Evolutionary conservation across 305 asterid species (phyloP).

Genomic region (Fraxinus sp.): DNA sequence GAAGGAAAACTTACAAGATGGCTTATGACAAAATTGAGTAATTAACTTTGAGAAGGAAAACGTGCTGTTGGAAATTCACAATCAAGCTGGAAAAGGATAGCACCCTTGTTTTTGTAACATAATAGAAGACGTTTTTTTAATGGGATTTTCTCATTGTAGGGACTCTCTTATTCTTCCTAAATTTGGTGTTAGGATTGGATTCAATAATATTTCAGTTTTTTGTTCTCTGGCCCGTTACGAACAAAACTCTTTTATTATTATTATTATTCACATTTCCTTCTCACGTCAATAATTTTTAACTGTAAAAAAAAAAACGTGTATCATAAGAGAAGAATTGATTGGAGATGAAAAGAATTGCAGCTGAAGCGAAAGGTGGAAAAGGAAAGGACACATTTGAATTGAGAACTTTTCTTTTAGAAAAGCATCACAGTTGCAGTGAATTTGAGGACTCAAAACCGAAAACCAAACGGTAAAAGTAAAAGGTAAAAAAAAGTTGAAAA

Average conservation of each 20-base stretch:
- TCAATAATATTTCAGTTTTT: too few species aligned
- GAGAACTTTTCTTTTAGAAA: neutral
- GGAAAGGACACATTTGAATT: neutral
- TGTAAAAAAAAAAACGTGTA: too few species aligned
- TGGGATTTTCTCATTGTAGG: neutral
- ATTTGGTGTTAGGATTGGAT: neutral
- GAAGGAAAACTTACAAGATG: neutral
- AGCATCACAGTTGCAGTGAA: neutral
- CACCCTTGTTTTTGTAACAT: too few species aligned
- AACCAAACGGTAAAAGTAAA: neutral
- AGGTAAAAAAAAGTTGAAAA: neutral
- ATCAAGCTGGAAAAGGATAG: neutral
- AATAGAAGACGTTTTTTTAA: neutral
- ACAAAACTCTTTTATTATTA: too few species aligned
- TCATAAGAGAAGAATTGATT: neutral
- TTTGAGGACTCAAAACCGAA: neutral
- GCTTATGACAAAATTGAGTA: neutral
- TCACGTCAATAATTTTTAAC: neutral
- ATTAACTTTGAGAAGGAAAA: neutral
- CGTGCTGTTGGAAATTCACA: neutral
- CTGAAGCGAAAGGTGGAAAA: neutral
- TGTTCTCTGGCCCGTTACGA: too few species aligned
- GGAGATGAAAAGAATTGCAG: neutral
- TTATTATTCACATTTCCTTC: neutral
- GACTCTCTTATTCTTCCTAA: neutral